Evolutionary conservation across 176 grass and related monocot species (phyloP).

Genomic region (Eremochloa ophiuroides): DNA sequence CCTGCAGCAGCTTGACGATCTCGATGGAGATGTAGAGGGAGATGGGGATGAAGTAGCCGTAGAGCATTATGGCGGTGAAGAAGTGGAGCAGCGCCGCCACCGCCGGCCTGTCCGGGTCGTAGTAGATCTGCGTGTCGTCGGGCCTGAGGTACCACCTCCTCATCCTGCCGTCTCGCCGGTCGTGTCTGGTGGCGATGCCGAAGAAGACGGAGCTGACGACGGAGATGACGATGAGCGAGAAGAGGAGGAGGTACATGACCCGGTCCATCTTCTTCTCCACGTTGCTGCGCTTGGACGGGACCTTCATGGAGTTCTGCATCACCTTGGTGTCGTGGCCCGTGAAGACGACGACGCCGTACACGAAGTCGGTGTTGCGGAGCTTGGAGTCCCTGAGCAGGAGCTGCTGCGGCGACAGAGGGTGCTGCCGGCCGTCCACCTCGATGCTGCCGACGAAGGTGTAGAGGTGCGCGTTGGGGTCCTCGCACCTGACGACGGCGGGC

Average conservation of each 20-base stretch:
- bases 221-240: constrained; percentile 53
- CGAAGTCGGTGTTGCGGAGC: constrained; percentile 77
- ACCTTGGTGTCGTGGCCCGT: constrained; percentile 94
- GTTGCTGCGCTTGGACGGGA: constrained; percentile 80
- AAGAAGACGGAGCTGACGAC: constrained; percentile 65
- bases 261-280: constrained; percentile 79
- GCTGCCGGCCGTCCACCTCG: constrained; percentile 34
- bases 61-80: constrained; percentile 83
- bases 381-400: constrained; percentile 94
- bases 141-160: constrained; percentile 91
- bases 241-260: constrained; percentile 73
- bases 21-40: constrained; percentile 96
- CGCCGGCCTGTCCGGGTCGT: constrained; percentile 31
- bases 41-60: constrained; percentile 88
- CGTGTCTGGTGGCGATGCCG: constrained; percentile 56
- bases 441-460: constrained; percentile 84
- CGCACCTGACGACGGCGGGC: constrained; percentile 50
- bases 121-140: constrained; percentile 46
- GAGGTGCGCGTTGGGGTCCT: constrained; percentile 83
- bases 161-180: constrained; percentile 48
- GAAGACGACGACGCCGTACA: constrained; percentile 75
- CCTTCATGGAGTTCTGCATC: constrained; percentile 85
- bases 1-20: constrained; percentile 85
- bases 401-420: constrained; percentile 72
- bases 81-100: constrained; percentile 54